Evolutionary conservation across 345 rosid species (phyloP).

Genomic region (Boechera retrofracta): DNA sequence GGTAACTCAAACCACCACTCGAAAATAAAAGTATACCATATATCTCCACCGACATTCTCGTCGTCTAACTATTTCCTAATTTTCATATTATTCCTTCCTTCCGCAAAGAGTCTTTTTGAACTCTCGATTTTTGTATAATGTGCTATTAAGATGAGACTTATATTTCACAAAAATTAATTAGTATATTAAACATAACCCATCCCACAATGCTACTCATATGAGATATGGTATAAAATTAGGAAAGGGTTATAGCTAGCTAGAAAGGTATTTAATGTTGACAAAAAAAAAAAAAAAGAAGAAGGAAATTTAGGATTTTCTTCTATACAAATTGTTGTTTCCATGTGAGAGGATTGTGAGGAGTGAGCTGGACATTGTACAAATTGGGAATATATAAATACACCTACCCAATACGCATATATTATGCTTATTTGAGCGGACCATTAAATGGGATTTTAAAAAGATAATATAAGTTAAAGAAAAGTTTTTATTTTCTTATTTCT

Average conservation of each 20-base stretch:
- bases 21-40: not conserved
- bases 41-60: slow-evolving; percentile 35
- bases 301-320: slow-evolving; percentile 5
- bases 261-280: not conserved
- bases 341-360: slow-evolving; percentile 41
- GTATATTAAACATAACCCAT: not conserved
- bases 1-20: slow-evolving; percentile 34
- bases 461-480: slow-evolving; percentile 10
- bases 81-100: slow-evolving; percentile 26
- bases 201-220: slow-evolving; percentile 10
- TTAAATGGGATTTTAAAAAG: not conserved
- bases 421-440: slow-evolving; percentile 39
- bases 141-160: not conserved
- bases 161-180: not conserved
- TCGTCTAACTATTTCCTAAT: slow-evolving; percentile 9
- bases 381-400: slow-evolving; percentile 32
- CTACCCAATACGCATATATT: slow-evolving; percentile 32
- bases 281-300: not conserved
- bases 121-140: not conserved
- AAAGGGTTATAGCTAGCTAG: not conserved
- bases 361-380: slow-evolving; percentile 47
- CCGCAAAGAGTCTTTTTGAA: slow-evolving; percentile 7
- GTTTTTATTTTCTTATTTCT: not conserved
- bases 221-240: not conserved
- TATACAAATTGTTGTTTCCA: slow-evolving; percentile 40